Conservation (phyloP, 495 filamentous ascomycete species). For the Pyronema domesticum region DNA sequence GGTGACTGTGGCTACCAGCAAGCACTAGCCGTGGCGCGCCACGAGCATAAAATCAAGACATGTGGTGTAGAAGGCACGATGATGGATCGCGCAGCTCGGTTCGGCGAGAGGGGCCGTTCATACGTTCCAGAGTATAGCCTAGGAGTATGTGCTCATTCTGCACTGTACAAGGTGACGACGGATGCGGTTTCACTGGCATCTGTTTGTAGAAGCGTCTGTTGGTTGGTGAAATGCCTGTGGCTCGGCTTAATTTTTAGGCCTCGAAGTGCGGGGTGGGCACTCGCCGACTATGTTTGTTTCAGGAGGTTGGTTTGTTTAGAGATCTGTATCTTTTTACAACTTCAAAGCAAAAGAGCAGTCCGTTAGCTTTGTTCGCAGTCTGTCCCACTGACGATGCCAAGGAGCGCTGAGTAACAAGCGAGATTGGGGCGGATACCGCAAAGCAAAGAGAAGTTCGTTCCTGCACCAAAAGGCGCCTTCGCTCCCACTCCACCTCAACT, state of each 20-base stretch:
- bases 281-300: no score
- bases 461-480: not conserved
- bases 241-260: no score
- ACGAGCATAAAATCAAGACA: no score
- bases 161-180: not conserved
- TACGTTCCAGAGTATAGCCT: not conserved
- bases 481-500: slow-evolving; percentile 4
- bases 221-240: not conserved
- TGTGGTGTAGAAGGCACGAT: not conserved
- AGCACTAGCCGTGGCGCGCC: no score
- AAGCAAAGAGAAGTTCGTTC: not conserved
- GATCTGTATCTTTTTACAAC: no score
- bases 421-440: not conserved
- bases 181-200: slow-evolving; percentile 1
- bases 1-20: no score
- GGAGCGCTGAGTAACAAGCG: not conserved
- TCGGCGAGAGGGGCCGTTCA: not conserved
- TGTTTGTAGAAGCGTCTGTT: not conserved
- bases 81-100: not conserved
- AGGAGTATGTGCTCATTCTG: not conserved
- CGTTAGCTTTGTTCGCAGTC: no score
- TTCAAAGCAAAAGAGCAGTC: no score
- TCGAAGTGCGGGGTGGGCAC: no score
- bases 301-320: no score
- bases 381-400: not conserved